These are phyloP conservation scores for Globisporangium cystogenes DNA, from an alignment of 352 stramenopile species.

Conservation along the genomic window DNA sequence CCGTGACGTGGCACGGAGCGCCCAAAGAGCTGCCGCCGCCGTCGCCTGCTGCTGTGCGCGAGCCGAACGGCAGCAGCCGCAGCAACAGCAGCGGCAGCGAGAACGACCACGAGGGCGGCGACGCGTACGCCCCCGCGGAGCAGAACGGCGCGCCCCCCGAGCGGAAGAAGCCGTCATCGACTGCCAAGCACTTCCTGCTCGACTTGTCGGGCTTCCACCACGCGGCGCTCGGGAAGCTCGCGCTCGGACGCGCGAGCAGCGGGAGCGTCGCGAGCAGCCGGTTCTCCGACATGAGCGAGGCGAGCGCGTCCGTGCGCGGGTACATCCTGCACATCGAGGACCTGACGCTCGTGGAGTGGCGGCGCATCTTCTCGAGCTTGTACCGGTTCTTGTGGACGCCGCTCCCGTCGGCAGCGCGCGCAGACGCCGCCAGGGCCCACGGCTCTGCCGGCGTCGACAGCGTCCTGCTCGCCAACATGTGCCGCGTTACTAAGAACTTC, in stretches of 20 bases:
- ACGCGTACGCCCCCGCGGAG: neutral
- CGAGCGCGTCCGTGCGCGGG: constrained; percentile 36
- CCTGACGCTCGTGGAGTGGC: constrained; percentile 58
- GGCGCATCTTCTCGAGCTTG: constrained; percentile 58
- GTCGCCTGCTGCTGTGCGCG: constrained; percentile 5
- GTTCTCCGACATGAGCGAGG: constrained; percentile 25
- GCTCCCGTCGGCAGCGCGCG: neutral
- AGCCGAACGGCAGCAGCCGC: neutral
- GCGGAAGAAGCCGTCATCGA: constrained; percentile 1
- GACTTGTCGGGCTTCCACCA: constrained; percentile 10
- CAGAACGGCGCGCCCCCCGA: neutral
- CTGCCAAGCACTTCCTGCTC: constrained; percentile 10
- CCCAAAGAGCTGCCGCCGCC: constrained; percentile 25
- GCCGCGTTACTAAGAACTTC: constrained; percentile 63
- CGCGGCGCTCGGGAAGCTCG: constrained; percentile 2
- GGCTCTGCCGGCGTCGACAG: constrained; percentile 36
- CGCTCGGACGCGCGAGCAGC: constrained; percentile 4
- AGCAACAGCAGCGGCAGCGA: neutral
- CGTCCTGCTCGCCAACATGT: constrained; percentile 64
- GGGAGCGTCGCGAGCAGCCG: constrained; percentile 23
- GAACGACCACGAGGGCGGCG: neutral
- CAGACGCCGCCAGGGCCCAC: too few relatives aligned
- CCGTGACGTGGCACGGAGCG: constrained; percentile 58
- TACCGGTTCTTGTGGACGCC: constrained; percentile 44
- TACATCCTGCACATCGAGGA: constrained; percentile 66